phyloP scores from a whole-genome alignment of 176 grass and related monocot species.

The Triticum aestivum region DNA sequence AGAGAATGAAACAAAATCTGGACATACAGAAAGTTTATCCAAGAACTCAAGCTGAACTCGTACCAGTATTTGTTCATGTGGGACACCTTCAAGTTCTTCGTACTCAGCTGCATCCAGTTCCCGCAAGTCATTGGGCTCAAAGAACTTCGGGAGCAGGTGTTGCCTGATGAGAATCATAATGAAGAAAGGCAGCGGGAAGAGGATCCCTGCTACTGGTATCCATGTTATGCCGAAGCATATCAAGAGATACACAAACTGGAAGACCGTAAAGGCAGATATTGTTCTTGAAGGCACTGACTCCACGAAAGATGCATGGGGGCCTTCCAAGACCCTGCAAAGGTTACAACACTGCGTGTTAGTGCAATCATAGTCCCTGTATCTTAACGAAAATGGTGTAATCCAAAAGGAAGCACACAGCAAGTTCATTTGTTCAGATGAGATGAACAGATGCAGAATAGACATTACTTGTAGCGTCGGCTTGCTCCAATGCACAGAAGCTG shows the following conservation, averaged over 20 bases:
- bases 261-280: constrained; percentile 63
- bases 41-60: background rate
- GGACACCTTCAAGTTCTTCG: constrained; percentile 68
- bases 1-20: background rate
- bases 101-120: constrained; percentile 95
- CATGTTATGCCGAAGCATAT: constrained; percentile 90
- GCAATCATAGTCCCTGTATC: background rate
- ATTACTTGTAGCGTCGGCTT: constrained; percentile 75
- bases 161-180: constrained; percentile 80
- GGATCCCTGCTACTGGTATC: constrained; percentile 85
- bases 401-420: background rate
- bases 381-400: background rate
- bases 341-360: background rate
- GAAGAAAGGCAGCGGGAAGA: constrained; percentile 92
- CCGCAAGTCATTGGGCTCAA: constrained; percentile 50
- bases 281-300: constrained; percentile 59
- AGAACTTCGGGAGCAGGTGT: constrained; percentile 76
- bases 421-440: constrained; percentile 9
- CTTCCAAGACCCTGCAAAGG: constrained; percentile 75
- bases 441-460: constrained; percentile 7
- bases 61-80: constrained; percentile 42
- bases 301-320: constrained; percentile 81
- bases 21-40: background rate
- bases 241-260: constrained; percentile 80
- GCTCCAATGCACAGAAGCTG: constrained; percentile 65